phyloP scores from a whole-genome alignment of 1,284 basidiomycete genomes.

The Coniferiporia sulphurascens region DNA sequence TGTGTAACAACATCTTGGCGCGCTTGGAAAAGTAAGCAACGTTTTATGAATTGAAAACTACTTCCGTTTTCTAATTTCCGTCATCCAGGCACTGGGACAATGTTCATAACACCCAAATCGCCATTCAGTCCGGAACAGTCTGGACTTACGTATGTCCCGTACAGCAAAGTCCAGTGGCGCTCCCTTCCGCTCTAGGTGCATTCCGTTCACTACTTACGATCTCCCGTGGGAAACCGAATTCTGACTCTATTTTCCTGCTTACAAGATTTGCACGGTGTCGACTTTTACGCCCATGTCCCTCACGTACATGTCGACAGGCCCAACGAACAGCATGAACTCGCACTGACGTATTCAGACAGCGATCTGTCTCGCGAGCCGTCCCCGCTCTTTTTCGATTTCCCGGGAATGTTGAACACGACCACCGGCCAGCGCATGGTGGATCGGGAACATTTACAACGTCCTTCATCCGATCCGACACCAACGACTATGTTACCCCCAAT shows the following conservation, averaged over 20 bases:
- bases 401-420: slow-evolving; percentile 8
- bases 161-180: slow-evolving; percentile 17
- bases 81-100: slow-evolving; percentile 17
- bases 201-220: neutral
- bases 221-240: neutral
- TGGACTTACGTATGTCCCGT: slow-evolving; percentile 17
- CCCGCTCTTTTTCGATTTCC: slow-evolving; percentile 18
- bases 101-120: slow-evolving; percentile 16
- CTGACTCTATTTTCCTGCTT: neutral
- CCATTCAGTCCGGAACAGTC: slow-evolving; percentile 13
- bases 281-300: slow-evolving; percentile 11
- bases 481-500: slow-evolving; percentile 18
- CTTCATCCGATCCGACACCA: slow-evolving; percentile 19
- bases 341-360: slow-evolving; percentile 17
- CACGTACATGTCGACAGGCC: slow-evolving; percentile 8
- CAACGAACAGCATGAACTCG: slow-evolving; percentile 14
- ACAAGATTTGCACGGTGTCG: slow-evolving; percentile 15
- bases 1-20: slow-evolving; percentile 15
- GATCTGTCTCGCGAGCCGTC: slow-evolving; percentile 18
- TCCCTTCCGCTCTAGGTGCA: slow-evolving; percentile 17
- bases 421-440: slow-evolving; percentile 5
- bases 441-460: slow-evolving; percentile 9
- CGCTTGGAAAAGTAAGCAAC: slow-evolving; percentile 13
- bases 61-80: neutral
- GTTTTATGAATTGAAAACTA: neutral